A percentile compares a stretch with the other conserved stretches of the same genome.
Evolutionary conservation across 768 basidiomycete species (phyloP).

Genomic region (Crassisporium funariophilum): DNA sequence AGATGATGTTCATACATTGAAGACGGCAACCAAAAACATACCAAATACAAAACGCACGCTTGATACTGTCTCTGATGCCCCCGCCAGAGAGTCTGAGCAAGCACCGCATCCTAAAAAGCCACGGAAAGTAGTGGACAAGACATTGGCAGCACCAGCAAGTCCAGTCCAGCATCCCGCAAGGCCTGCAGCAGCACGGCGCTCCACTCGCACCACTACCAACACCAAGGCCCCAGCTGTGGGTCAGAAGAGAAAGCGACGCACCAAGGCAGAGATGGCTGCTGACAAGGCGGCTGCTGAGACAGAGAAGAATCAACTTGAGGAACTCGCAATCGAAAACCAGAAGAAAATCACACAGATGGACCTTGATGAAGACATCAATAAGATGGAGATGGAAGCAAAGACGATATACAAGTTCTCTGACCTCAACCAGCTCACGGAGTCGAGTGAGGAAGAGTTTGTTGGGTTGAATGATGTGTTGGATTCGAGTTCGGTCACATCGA

Average conservation of each 20-base stretch:
- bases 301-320: background rate
- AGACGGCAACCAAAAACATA: too few relatives aligned
- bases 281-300: slow-evolving; percentile 1
- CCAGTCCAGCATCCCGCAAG: background rate
- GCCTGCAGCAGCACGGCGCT: too few relatives aligned
- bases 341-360: slow-evolving; percentile 1
- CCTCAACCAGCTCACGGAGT: background rate
- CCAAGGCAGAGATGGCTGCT: slow-evolving; percentile 11
- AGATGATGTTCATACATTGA: too few relatives aligned
- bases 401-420: slow-evolving; percentile 1
- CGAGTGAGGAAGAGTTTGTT: slow-evolving; percentile 6
- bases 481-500: background rate
- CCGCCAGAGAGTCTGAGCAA: too few relatives aligned
- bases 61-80: too few relatives aligned
- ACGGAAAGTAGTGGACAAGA: background rate
- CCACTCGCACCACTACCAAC: background rate
- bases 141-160: background rate
- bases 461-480: background rate
- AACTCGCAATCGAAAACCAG: background rate
- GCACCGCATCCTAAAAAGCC: background rate
- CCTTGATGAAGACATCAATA: background rate
- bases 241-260: slow-evolving; percentile 7
- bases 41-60: too few relatives aligned
- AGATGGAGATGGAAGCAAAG: background rate
- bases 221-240: background rate